Evolutionary conservation across 2,329 filamentous ascomycete species (phyloP).

Genomic region (Orbilia javanica): DNA sequence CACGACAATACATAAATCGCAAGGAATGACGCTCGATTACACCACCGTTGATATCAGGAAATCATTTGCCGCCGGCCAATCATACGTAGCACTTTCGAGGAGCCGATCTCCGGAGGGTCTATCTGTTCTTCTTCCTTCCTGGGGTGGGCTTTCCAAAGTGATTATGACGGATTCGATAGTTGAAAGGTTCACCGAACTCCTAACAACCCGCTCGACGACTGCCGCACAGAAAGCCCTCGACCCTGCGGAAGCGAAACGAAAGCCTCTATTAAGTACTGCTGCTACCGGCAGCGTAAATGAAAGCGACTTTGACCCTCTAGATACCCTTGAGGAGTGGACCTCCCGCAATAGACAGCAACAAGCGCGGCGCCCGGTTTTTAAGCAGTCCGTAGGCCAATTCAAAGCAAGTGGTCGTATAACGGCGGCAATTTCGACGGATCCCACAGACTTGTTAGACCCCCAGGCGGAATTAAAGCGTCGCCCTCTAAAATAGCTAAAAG

Average conservation of each 20-base stretch:
- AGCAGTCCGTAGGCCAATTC: slow-evolving; percentile 48
- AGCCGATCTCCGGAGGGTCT: slow-evolving; percentile 70
- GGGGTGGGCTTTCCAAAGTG: slow-evolving; percentile 14
- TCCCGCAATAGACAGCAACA: neutral
- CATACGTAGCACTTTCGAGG: slow-evolving; percentile 74
- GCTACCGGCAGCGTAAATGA: neutral
- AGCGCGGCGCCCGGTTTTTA: slow-evolving; percentile 30
- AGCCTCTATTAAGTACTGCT: neutral
- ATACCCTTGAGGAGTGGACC: neutral
- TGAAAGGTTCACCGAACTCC: slow-evolving; percentile 36
- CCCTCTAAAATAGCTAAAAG: neutral
- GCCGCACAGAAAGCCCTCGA: neutral
- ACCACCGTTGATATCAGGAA: slow-evolving; percentile 71
- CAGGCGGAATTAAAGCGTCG: neutral
- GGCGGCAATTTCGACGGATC: neutral
- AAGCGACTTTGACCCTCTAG: neutral
- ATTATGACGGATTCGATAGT: slow-evolving; percentile 52
- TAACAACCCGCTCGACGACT: neutral
- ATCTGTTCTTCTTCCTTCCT: slow-evolving; percentile 27
- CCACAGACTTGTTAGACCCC: neutral
- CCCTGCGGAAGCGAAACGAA: neutral
- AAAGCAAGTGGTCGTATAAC: neutral
- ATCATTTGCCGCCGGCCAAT: slow-evolving; percentile 72
- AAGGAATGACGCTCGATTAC: slow-evolving; percentile 74
- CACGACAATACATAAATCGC: slow-evolving; percentile 74